Conservation (phyloP, 208 protist genomes). For the Spongospora subterranea region DNA sequence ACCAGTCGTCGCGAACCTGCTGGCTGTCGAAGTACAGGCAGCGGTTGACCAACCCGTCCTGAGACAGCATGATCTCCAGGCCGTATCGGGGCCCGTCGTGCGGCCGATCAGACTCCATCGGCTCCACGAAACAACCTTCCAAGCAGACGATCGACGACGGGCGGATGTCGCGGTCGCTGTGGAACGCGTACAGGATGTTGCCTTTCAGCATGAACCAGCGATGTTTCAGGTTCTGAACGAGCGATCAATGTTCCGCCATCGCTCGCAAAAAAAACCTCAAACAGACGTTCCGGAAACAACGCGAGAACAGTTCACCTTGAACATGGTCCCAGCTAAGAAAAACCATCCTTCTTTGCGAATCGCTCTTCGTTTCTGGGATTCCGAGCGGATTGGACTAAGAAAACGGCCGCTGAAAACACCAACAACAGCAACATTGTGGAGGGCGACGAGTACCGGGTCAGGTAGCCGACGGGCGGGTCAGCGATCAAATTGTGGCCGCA, state of each 20-base stretch:
- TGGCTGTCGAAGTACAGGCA: neutral
- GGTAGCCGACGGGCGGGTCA: too few relatives aligned
- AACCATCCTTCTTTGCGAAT: constrained; percentile 37
- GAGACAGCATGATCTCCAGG: constrained; percentile 15
- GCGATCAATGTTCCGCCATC: neutral
- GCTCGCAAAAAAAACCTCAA: neutral
- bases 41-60: neutral
- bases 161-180: constrained; percentile 52
- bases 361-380: too few relatives aligned
- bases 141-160: neutral
- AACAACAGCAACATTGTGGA: too few relatives aligned
- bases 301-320: constrained; percentile 17
- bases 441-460: too few relatives aligned
- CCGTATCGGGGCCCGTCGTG: neutral
- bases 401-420: too few relatives aligned
- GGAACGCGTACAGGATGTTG: constrained; percentile 56
- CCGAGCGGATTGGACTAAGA: too few relatives aligned
- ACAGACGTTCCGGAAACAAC: too few relatives aligned
- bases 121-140: constrained; percentile 51
- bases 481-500: too few relatives aligned
- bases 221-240: constrained; percentile 5
- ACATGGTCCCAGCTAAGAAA: constrained; percentile 9
- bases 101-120: neutral
- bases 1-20: neutral
- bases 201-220: constrained; percentile 60